Percentiles rank a stretch among this genome's conserved stretches.
phyloP scores from a whole-genome alignment of 257 asterid species.

The Petunia axillaris region DNA sequence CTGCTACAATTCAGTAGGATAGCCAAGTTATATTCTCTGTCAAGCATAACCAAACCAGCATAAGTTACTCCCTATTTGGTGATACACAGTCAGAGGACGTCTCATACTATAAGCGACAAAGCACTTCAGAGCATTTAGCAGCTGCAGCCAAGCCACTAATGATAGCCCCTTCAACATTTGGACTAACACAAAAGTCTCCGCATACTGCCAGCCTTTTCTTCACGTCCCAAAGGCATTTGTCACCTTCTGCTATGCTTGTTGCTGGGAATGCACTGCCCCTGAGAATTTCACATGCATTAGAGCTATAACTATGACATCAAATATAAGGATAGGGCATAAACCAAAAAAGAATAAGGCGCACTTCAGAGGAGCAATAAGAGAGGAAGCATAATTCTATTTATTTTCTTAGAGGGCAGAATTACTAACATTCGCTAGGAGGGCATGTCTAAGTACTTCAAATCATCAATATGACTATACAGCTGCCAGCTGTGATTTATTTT shows the following conservation, averaged over 20 bases:
- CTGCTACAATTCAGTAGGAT: not conserved
- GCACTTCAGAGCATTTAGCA: conserved; percentile 51
- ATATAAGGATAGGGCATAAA: not conserved
- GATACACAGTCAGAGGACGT: not conserved
- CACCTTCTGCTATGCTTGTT: conserved; percentile 57
- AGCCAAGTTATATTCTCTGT: not conserved
- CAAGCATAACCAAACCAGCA: not conserved
- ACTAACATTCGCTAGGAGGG: not conserved
- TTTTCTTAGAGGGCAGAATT: not conserved
- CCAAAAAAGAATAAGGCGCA: not conserved
- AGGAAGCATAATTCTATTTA: not conserved
- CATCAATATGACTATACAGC: not conserved
- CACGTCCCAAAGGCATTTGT: conserved; percentile 76
- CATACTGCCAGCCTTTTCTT: conserved; percentile 73
- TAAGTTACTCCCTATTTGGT: not conserved
- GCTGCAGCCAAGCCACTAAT: conserved; percentile 86
- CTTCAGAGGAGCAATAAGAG: not conserved
- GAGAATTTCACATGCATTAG: conserved; percentile 26
- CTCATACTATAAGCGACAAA: conserved; percentile 36
- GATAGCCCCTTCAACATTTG: conserved; percentile 88
- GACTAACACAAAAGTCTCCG: conserved; percentile 81
- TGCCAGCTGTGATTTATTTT: not conserved
- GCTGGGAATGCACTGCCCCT: conserved; percentile 96
- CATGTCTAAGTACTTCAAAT: not conserved
- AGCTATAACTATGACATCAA: not conserved